Evolutionary conservation across 106 monocot genomes (phyloP).

Genomic region (Allium fistulosum): DNA sequence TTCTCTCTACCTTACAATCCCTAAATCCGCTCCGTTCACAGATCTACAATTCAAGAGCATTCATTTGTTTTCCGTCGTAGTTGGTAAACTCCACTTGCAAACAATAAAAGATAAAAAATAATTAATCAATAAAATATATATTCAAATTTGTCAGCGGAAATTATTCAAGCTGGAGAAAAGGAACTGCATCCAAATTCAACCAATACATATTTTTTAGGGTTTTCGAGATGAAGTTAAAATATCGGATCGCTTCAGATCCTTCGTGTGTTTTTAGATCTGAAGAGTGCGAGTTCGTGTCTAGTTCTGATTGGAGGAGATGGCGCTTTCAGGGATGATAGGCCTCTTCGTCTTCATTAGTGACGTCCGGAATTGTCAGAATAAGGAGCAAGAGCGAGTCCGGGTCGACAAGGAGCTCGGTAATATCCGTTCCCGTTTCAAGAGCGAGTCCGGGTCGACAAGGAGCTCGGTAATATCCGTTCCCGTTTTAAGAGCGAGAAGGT

Average conservation of each 20-base stretch:
- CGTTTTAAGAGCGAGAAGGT: constrained; percentile 99
- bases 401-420: constrained; percentile 99
- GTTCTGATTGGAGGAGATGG: constrained; percentile 48
- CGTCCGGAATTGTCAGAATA: constrained; percentile 89
- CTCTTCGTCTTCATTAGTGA: constrained; percentile 99
- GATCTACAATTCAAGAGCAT: too few species aligned
- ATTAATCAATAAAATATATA: too few species aligned
- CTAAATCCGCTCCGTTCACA: too few species aligned
- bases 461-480: too few species aligned
- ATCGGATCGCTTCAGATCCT: constrained; percentile 3
- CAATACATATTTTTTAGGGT: background rate
- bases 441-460: too few species aligned
- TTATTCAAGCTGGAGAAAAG: too few species aligned
- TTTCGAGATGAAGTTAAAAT: background rate
- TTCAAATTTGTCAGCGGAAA: too few species aligned
- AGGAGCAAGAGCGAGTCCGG: constrained; percentile 90
- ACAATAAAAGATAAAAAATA: too few species aligned
- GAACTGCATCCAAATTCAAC: too few species aligned
- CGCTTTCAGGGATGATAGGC: constrained; percentile 80
- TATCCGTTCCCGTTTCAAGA: constrained; percentile 84
- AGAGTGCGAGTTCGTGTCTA: background rate
- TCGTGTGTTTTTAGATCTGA: constrained; percentile 1
- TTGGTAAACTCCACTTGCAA: too few species aligned
- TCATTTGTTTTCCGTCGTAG: too few species aligned
- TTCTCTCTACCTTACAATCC: too few species aligned